Base-by-base conservation (phyloP, 1,139 yeast species). In the Hanseniaspora gamundiae region DNA sequence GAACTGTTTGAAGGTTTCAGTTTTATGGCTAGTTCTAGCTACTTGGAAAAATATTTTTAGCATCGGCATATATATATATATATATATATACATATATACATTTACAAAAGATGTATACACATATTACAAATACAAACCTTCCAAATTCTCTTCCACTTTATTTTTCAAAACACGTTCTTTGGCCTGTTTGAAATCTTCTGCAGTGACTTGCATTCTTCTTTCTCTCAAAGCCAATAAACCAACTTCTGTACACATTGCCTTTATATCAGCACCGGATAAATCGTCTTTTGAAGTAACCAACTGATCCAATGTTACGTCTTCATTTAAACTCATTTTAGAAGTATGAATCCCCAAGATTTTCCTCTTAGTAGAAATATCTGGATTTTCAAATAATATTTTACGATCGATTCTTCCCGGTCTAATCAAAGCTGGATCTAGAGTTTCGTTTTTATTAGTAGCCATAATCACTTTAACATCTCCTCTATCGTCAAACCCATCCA, bases 381-480 rank as follows among this genome's bases (percentile, higher is more conserved):
- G 98, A 61, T 84, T 87, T 67, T 91, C 97, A 67, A 93, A 93
- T 59, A 88, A 70, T 58, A 93, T 93, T 71, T 93, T 93, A 60
- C 98, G 78, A 65, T 93, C 99, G 60, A 93, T 91, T 73, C 99
- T 82, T 41, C 99, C 99, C 0, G 99, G 99, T 67, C 99, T 80
- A 55, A 93, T 87, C 60, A 91, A 75, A 6, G 99, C 99, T 6
- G 98, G 98, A 65, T 93, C 99, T 57, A 93, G 73, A 24, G 87
- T 76, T 65, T 91, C 98, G 56, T 91, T 88, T 62, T 82, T 88
- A 67, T 93, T 93, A 16, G 99, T 93, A 19, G 99, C 99, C 98
- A 93, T 91, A 51, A 93, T 87, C 38, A 93, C 98, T 70, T 93
- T 93, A 52, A 93, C 94, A 60, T 91, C 98, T 44, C 97, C 97